Conservation (phyloP, 139 green algal genomes). For the Chlorella sp. region DNA sequence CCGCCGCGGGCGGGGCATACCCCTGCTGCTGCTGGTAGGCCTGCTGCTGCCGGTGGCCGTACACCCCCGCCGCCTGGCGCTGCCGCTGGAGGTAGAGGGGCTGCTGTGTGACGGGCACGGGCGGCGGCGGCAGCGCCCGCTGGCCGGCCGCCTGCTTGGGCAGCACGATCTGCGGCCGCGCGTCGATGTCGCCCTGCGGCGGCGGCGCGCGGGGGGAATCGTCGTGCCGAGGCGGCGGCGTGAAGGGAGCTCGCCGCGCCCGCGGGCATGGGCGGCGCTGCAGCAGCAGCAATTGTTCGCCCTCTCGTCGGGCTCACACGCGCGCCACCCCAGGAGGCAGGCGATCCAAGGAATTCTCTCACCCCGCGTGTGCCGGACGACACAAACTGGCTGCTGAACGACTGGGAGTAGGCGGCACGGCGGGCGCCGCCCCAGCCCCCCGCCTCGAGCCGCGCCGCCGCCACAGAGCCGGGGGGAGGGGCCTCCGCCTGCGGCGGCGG, state of each 20-base stretch:
- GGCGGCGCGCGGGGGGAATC: too few species aligned
- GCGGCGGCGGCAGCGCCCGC: conserved; percentile 41
- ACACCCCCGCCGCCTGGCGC: conserved; percentile 3
- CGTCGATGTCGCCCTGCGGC: conserved; percentile 48
- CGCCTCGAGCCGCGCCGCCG: conserved; percentile 14
- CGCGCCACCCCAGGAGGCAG: too few species aligned
- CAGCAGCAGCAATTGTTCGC: too few species aligned
- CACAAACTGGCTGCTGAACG: conserved; percentile 65
- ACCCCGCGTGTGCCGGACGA: conserved; percentile 60
- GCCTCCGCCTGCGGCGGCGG: conserved; percentile 7
- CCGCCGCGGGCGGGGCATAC: too few species aligned
- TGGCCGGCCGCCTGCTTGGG: conserved; percentile 45
- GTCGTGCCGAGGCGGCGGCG: too few species aligned
- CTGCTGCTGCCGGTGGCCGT: conserved; percentile 23
- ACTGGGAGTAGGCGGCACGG: conserved; percentile 34
- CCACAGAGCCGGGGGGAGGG: not conserved
- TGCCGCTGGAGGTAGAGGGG: conserved; percentile 65
- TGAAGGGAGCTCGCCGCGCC: too few species aligned
- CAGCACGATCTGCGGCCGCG: conserved; percentile 61
- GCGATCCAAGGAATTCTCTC: too few species aligned
- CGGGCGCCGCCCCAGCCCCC: conserved; percentile 32
- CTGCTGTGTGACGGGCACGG: conserved; percentile 59
- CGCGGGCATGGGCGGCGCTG: too few species aligned
- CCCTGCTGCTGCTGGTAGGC: conserved; percentile 49
- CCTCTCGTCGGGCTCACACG: too few species aligned